Evolutionary conservation across 2,329 filamentous ascomycete genomes (phyloP).

Genomic region (Aspergillus sp.): DNA sequence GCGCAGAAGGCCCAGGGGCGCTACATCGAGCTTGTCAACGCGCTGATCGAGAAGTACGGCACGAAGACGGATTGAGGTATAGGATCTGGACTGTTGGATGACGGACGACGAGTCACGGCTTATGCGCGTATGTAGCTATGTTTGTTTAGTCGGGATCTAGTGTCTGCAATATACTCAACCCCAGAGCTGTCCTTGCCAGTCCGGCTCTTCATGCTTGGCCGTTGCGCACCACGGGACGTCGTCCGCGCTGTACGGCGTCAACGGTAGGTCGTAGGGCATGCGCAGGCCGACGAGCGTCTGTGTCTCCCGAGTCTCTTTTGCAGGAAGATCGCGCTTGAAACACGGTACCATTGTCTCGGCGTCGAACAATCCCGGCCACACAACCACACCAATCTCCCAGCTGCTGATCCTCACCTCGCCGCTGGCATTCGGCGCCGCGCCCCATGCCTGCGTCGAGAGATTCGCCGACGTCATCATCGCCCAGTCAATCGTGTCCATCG

Average conservation of each 20-base stretch:
- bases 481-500: conserved; percentile 59
- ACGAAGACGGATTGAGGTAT: conserved; percentile 7
- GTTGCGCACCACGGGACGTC: conserved; percentile 74
- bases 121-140: conserved; percentile 1
- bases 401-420: conserved; percentile 64
- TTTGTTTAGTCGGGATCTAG: conserved; percentile 1
- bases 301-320: conserved; percentile 6
- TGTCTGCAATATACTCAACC: conserved; percentile 1
- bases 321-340: conserved; percentile 54
- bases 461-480: conserved; percentile 86
- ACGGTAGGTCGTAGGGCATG: conserved; percentile 73
- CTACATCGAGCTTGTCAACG: conserved; percentile 65
- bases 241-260: conserved; percentile 52
- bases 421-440: conserved; percentile 48
- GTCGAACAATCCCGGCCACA: conserved; percentile 59
- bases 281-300: conserved; percentile 54
- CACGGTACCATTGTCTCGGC: conserved; percentile 54
- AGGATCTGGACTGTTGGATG: not conserved
- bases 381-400: conserved; percentile 73
- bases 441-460: conserved; percentile 82
- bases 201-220: conserved; percentile 44
- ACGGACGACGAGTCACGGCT: not conserved
- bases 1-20: conserved; percentile 61
- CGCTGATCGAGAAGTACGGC: conserved; percentile 60
- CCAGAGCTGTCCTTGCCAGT: conserved; percentile 47